Percentiles rank a stretch among this genome's conserved stretches.
Conservation (phyloP, 176 grass and related monocot genomes). For the Cenchrus purpureus region DNA sequence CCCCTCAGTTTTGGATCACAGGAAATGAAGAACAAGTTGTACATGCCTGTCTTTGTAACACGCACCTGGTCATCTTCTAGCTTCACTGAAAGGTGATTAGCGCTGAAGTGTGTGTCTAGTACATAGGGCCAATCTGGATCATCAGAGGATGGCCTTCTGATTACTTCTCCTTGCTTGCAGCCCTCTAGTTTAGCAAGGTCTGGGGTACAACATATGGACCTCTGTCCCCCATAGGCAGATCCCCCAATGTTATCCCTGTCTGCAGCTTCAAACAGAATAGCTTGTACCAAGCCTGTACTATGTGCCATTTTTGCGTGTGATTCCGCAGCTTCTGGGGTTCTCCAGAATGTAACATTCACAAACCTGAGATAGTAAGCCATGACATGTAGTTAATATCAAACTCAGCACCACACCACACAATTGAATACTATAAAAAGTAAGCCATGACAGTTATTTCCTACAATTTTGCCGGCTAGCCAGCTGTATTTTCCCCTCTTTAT, state of each 20-base stretch:
- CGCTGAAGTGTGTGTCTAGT: conserved; percentile 79
- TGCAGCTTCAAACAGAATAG: conserved; percentile 90
- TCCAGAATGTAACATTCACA: conserved; percentile 83
- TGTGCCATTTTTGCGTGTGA: conserved; percentile 80
- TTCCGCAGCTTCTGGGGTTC: conserved; percentile 70
- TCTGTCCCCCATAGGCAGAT: conserved; percentile 95
- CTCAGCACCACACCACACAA: background rate
- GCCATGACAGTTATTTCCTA: too few species aligned
- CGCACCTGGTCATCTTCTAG: conserved; percentile 55
- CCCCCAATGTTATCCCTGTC: conserved; percentile 97
- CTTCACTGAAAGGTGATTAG: conserved; percentile 59
- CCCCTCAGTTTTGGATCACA: conserved; percentile 96
- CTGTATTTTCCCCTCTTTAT: too few species aligned
- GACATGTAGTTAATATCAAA: background rate
- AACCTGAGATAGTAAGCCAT: conserved; percentile 58
- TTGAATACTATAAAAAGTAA: background rate
- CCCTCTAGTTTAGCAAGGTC: conserved; percentile 95
- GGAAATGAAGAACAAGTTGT: conserved; percentile 98
- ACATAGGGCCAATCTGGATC: conserved; percentile 81
- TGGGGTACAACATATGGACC: conserved; percentile 97
- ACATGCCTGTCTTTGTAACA: conserved; percentile 97
- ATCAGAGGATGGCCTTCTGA: conserved; percentile 74
- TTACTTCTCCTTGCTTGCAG: conserved; percentile 96
- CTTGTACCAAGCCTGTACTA: conserved; percentile 88
- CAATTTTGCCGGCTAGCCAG: too few species aligned